These are phyloP conservation scores for Bisporella sp. DNA, from an alignment of 2,329 filamentous ascomycete genomes.

Conservation along the genomic window DNA sequence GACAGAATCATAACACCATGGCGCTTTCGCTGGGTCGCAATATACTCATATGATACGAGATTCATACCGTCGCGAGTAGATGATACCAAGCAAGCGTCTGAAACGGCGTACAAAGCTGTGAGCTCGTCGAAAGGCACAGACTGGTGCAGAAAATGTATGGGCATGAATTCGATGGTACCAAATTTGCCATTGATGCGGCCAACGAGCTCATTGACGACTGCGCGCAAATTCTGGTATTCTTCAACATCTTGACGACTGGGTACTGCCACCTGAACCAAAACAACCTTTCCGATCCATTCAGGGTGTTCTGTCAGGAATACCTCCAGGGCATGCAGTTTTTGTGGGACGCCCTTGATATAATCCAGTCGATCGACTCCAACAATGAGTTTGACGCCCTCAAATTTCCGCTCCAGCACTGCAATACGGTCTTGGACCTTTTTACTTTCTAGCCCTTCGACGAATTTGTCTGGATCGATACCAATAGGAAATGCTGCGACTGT, in stretches of 20 bases:
- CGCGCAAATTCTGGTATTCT: slow-evolving; percentile 93
- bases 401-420: slow-evolving; percentile 76
- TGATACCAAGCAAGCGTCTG: slow-evolving; percentile 85
- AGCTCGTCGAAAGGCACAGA: slow-evolving; percentile 93
- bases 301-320: slow-evolving; percentile 96
- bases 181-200: slow-evolving; percentile 96
- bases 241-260: slow-evolving; percentile 94
- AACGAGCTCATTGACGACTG: slow-evolving; percentile 93
- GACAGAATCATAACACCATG: slow-evolving; percentile 93
- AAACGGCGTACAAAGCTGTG: slow-evolving; percentile 85
- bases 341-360: slow-evolving; percentile 98
- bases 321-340: slow-evolving; percentile 93
- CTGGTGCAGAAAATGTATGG: slow-evolving; percentile 97
- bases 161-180: slow-evolving; percentile 96
- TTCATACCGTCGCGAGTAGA: slow-evolving; percentile 99
- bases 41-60: slow-evolving; percentile 96
- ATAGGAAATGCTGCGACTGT: slow-evolving; percentile 95
- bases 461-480: slow-evolving; percentile 95
- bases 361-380: slow-evolving; percentile 95
- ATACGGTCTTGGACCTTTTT: slow-evolving; percentile 85
- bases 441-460: slow-evolving; percentile 80
- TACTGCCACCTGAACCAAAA: slow-evolving; percentile 92
- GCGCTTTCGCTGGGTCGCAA: slow-evolving; percentile 82
- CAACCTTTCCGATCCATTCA: slow-evolving; percentile 96
- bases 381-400: slow-evolving; percentile 92